These are phyloP conservation scores for Cyberlindnera japonica DNA, from an alignment of 805 yeast species.

Conservation along the genomic window DNA sequence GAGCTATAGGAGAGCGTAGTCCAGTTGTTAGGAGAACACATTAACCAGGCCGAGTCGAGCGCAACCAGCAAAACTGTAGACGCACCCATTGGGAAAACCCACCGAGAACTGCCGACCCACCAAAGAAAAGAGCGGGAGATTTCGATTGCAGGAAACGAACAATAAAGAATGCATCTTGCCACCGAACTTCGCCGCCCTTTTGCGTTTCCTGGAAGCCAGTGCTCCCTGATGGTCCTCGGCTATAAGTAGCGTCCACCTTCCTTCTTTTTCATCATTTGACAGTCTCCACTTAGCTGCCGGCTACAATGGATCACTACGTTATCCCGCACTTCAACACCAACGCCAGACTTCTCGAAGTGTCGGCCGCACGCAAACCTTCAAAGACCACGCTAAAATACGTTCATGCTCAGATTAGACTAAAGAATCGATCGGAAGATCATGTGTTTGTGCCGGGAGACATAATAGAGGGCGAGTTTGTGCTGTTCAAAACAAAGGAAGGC, in stretches of 20 bases:
- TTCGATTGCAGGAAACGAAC: too few species aligned
- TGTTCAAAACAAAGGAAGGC: conserved; percentile 9
- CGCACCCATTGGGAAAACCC: too few species aligned
- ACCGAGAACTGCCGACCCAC: too few species aligned
- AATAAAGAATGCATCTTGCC: too few species aligned
- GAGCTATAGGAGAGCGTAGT: too few species aligned
- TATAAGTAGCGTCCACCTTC: neutral
- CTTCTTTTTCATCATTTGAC: neutral
- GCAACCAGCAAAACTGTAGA: too few species aligned
- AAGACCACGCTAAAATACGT: conserved; percentile 15
- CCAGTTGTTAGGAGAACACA: too few species aligned
- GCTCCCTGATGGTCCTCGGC: neutral
- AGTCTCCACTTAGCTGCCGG: neutral
- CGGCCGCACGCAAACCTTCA: conserved; percentile 16
- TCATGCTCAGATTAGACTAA: conserved; percentile 15
- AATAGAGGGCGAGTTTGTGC: conserved; percentile 14
- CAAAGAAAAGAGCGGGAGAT: too few species aligned
- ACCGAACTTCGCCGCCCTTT: too few species aligned
- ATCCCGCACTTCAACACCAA: conserved; percentile 14
- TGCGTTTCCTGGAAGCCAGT: too few species aligned
- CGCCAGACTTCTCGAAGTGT: conserved; percentile 10
- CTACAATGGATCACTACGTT: conserved; percentile 9
- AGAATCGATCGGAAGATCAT: conserved; percentile 1
- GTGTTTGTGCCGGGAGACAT: conserved; percentile 20
- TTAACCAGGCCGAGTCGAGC: too few species aligned